phyloP scores from a whole-genome alignment of 2,329 filamentous ascomycete species.

The Pseudogymnoascus verrucosus region DNA sequence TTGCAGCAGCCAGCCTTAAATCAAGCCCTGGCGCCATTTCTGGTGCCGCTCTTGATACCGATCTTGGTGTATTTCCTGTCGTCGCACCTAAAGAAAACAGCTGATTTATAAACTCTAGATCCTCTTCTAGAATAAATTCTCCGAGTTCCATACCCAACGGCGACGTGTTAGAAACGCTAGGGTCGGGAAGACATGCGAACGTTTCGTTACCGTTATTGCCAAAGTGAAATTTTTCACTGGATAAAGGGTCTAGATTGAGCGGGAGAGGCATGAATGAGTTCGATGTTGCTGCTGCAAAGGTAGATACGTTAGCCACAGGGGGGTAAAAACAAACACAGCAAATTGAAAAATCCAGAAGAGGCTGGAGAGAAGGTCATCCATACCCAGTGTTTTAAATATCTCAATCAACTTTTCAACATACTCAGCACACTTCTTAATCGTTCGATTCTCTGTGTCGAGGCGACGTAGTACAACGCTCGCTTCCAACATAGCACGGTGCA shows the following conservation, averaged over 20 bases:
- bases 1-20: not conserved
- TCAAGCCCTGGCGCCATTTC: not conserved
- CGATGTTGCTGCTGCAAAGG: not conserved
- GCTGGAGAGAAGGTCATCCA: not conserved
- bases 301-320: not conserved
- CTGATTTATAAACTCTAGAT: conserved; percentile 24
- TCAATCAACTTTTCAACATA: conserved; percentile 23
- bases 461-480: conserved; percentile 21
- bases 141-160: conserved; percentile 30
- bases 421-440: conserved; percentile 25
- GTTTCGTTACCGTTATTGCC: not conserved
- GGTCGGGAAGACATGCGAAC: not conserved
- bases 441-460: conserved; percentile 26
- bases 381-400: conserved; percentile 11
- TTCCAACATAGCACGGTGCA: conserved; percentile 15
- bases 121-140: conserved; percentile 32
- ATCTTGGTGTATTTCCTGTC: not conserved
- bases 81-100: not conserved
- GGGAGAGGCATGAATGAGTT: not conserved
- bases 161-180: conserved; percentile 10
- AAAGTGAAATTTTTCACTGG: not conserved
- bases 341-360: not conserved
- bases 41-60: not conserved
- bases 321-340: not conserved
- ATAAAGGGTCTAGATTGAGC: not conserved